A percentile compares a stretch with the other conserved stretches of the same genome.
phyloP scores from a whole-genome alignment of 495 filamentous ascomycete species.

The Xylaria nigripes region DNA sequence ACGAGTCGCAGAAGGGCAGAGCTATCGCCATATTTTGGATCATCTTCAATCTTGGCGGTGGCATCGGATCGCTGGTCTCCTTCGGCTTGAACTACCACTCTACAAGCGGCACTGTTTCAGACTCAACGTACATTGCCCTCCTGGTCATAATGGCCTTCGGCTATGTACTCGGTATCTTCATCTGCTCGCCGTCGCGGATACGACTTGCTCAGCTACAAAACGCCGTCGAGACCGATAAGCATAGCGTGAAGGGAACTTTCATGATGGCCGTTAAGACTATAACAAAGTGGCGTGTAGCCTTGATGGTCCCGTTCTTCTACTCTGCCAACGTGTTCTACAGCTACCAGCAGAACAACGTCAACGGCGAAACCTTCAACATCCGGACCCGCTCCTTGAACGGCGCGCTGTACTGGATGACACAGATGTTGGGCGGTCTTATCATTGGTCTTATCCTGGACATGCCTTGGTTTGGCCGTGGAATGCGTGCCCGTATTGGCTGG shows the following conservation, averaged over 20 bases:
- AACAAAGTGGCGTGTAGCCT: constrained; percentile 24
- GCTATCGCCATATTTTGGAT: constrained; percentile 47
- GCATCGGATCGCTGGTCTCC: constrained; percentile 42
- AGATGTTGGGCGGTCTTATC: constrained; percentile 41
- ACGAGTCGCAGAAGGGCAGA: constrained; percentile 39
- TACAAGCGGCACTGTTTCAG: constrained; percentile 32
- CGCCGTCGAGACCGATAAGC: constrained; percentile 18
- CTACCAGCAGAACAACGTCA: constrained; percentile 26
- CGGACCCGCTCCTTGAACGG: constrained; percentile 39
- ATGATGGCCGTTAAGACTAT: constrained; percentile 30
- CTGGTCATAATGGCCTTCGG: constrained; percentile 42
- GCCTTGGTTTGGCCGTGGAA: constrained; percentile 29
- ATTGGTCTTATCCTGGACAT: constrained; percentile 41
- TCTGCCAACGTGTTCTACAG: constrained; percentile 26
- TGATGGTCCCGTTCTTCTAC: constrained; percentile 46
- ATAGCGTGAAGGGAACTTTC: constrained; percentile 2
- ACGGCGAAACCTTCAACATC: constrained; percentile 19
- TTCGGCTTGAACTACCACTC: constrained; percentile 38
- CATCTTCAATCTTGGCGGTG: constrained; percentile 47
- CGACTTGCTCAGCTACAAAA: constrained; percentile 11
- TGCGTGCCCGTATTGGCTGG: constrained; percentile 36
- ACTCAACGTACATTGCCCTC: constrained; percentile 47
- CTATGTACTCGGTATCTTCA: constrained; percentile 32
- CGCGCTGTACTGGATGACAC: constrained; percentile 46
- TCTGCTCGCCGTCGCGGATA: constrained; percentile 29